A percentile compares a stretch with the other conserved stretches of the same genome.
These are phyloP conservation scores for Cladobotryum mycophilum DNA, from an alignment of 2,329 filamentous ascomycete species.

Conservation along the genomic window DNA sequence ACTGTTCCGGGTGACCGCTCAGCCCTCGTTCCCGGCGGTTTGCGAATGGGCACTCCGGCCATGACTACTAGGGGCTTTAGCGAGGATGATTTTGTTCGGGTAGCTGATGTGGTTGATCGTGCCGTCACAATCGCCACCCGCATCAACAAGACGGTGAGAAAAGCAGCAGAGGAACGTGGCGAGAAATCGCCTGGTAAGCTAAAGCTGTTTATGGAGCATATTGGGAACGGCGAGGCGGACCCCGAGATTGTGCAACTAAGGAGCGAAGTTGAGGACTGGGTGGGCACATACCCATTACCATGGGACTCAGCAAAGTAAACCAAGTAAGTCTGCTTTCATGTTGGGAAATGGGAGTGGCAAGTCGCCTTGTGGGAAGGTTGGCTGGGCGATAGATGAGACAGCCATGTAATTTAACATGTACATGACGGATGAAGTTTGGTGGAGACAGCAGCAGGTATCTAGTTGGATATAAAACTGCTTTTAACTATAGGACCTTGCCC, in stretches of 20 bases:
- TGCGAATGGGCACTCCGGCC: constrained; percentile 90
- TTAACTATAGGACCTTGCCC: too few species aligned
- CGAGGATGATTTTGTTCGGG: constrained; percentile 78
- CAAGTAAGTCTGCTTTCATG: too few species aligned
- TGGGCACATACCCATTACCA: constrained; percentile 65
- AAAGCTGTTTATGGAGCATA: constrained; percentile 61
- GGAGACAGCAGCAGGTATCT: too few species aligned
- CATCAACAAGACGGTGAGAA: constrained; percentile 65
- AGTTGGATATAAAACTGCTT: too few species aligned
- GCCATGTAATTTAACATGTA: constrained; percentile 1
- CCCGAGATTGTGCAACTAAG: constrained; percentile 67
- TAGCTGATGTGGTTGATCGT: constrained; percentile 79
- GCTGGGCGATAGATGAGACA: background rate
- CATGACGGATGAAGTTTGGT: background rate
- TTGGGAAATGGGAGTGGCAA: background rate
- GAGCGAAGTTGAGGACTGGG: constrained; percentile 73
- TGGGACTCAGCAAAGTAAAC: constrained; percentile 45
- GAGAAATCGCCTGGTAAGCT: constrained; percentile 60
- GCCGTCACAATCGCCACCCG: constrained; percentile 73
- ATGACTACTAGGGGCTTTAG: constrained; percentile 97
- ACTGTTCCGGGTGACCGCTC: constrained; percentile 94
- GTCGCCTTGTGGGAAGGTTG: too few species aligned
- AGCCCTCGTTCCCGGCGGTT: constrained; percentile 83
- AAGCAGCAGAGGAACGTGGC: constrained; percentile 59
- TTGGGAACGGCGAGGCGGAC: constrained; percentile 61